phyloP scores from a whole-genome alignment of 2,329 filamentous ascomycete species.

The Epichloe sibirici region DNA sequence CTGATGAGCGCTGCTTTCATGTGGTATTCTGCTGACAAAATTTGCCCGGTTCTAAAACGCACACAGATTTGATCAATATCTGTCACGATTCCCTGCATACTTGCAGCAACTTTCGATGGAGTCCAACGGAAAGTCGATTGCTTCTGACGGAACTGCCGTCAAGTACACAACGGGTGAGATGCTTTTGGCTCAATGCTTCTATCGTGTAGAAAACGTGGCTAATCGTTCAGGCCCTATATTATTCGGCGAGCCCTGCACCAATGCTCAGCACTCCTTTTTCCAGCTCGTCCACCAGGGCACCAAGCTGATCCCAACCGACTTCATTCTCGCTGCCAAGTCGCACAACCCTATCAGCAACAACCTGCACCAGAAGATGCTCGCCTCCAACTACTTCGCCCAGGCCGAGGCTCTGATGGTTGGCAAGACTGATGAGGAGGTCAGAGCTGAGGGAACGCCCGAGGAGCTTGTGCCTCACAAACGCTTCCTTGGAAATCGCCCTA shows the following conservation, averaged over 20 bases:
- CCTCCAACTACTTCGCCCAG: conserved; percentile 84
- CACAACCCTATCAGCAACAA: conserved; percentile 92
- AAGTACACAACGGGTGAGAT: conserved; percentile 78
- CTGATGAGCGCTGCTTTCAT: not conserved
- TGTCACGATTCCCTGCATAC: conserved; percentile 97
- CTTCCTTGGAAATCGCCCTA: conserved; percentile 94
- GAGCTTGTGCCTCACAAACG: conserved; percentile 94
- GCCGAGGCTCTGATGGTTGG: conserved; percentile 84
- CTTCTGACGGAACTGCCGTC: conserved; percentile 74
- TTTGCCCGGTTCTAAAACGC: conserved; percentile 3
- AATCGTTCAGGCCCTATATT: conserved; percentile 56
- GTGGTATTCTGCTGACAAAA: not conserved
- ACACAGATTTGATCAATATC: conserved; percentile 86
- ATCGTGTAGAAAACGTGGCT: not conserved
- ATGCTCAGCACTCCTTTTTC: conserved; percentile 99
- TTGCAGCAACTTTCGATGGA: conserved; percentile 99
- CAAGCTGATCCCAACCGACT: conserved; percentile 96
- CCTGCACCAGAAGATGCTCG: conserved; percentile 93
- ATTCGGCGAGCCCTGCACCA: conserved; percentile 97
- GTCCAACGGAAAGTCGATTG: conserved; percentile 96
- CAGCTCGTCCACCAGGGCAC: conserved; percentile 98
- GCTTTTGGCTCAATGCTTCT: not conserved
- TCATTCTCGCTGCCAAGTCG: conserved; percentile 89
- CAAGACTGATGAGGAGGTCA: conserved; percentile 71
- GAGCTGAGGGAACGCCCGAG: conserved; percentile 60